Conservation (phyloP, 139 green algal species). For the Asterochloris erici region DNA sequence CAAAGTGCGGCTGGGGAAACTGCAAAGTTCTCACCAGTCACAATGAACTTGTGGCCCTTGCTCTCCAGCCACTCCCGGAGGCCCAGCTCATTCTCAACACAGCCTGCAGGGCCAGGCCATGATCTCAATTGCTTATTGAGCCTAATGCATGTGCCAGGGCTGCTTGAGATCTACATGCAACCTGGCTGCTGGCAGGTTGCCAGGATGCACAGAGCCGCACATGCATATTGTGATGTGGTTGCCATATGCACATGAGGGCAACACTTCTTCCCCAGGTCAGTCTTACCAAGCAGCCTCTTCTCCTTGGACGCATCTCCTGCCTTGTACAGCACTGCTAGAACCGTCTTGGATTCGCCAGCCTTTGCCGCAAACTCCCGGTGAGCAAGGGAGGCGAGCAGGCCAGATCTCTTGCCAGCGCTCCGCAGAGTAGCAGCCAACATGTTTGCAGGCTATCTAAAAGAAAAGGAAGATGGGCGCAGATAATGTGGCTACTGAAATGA, state of each 20-base stretch:
- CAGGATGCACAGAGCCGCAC: not conserved
- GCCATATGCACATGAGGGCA: not conserved
- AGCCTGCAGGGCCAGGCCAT: not conserved
- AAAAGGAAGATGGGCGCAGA: too few relatives aligned
- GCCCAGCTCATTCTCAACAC: slow-evolving; percentile 26
- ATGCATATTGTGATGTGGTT: not conserved
- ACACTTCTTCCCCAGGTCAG: not conserved
- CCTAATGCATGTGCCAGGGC: too few relatives aligned
- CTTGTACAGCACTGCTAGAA: slow-evolving; percentile 16
- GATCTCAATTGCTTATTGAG: too few relatives aligned
- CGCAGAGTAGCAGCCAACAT: too few relatives aligned
- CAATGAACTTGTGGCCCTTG: slow-evolving; percentile 19
- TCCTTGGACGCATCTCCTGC: slow-evolving; percentile 6
- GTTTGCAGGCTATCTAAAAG: too few relatives aligned
- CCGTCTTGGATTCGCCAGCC: slow-evolving; percentile 5
- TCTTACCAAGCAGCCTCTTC: slow-evolving; percentile 11
- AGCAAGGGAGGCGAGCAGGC: too few relatives aligned
- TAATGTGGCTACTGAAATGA: too few relatives aligned
- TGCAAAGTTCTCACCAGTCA: slow-evolving; percentile 7
- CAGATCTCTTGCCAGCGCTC: too few relatives aligned
- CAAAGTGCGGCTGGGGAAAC: not conserved
- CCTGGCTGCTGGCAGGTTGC: not conserved
- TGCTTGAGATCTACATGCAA: not conserved
- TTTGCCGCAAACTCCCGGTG: not conserved
- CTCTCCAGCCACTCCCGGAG: slow-evolving; percentile 24